phyloP scores from a whole-genome alignment of 2,329 filamentous ascomycete species.

The Trichoderma pleuroti region DNA sequence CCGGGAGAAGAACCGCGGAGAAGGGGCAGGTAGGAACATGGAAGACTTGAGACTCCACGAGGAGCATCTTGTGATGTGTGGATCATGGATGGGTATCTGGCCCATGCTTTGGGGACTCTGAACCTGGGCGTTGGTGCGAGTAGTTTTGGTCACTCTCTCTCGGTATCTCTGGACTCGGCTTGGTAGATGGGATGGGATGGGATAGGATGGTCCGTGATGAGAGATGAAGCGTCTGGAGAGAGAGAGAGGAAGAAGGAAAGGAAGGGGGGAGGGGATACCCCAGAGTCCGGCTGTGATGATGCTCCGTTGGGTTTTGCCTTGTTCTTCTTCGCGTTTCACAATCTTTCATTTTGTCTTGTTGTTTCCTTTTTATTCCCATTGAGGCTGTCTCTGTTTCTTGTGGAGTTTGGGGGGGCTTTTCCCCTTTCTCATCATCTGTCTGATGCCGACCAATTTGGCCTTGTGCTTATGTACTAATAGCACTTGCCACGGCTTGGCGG shows the following conservation, averaged over 20 bases:
- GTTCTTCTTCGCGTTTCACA: neutral
- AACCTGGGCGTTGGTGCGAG: neutral
- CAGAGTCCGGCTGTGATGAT: neutral
- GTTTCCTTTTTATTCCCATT: neutral
- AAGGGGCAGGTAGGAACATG: neutral
- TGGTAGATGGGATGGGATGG: neutral
- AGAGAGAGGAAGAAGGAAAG: neutral
- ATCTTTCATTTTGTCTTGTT: neutral
- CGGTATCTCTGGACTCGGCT: neutral
- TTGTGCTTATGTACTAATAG: neutral
- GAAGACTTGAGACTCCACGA: neutral
- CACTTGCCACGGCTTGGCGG: neutral
- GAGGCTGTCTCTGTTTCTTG: neutral
- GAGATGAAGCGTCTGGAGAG: neutral
- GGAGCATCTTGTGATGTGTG: slow-evolving; percentile 6
- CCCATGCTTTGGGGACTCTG: slow-evolving; percentile 2
- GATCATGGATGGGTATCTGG: neutral
- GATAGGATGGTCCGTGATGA: neutral
- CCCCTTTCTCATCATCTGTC: neutral
- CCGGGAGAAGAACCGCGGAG: neutral
- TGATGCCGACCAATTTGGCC: neutral
- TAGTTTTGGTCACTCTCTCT: neutral
- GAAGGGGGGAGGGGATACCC: neutral
- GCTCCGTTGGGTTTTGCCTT: neutral
- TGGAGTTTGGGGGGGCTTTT: neutral